Evolutionary conservation across 75 land plant genomes (phyloP).

Genomic region (Selaginella moellendorffii): DNA sequence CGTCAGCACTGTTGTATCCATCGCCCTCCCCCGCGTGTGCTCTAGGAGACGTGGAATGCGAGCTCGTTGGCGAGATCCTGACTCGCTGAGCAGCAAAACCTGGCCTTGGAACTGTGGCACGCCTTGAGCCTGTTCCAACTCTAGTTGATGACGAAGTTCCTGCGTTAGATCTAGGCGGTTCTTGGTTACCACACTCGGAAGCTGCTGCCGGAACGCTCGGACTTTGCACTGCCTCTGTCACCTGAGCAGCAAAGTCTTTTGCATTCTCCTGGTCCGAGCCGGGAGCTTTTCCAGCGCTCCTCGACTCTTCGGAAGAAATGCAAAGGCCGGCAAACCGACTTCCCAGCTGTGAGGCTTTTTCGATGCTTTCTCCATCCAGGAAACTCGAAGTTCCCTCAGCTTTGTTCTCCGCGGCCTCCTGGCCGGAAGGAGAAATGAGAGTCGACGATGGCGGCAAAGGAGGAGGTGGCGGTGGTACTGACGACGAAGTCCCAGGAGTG

Average conservation of each 20-base stretch:
- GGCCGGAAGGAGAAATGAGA: background rate
- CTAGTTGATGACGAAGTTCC: background rate
- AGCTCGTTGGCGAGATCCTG: background rate
- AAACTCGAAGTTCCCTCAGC: background rate
- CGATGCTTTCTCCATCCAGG: background rate
- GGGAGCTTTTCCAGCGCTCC: background rate
- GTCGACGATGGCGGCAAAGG: background rate
- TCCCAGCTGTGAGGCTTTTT: background rate
- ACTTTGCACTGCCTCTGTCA: background rate
- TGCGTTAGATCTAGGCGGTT: background rate
- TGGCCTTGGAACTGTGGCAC: background rate
- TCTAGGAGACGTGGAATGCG: background rate
- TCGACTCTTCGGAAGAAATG: background rate
- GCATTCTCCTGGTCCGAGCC: background rate
- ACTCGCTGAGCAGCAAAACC: background rate
- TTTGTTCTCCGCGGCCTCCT: background rate
- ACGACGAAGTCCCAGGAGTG: background rate
- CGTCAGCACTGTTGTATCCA: constrained; percentile 11
- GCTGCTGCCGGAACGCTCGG: background rate
- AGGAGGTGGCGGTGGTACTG: constrained; percentile 3
- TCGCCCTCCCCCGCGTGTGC: background rate
- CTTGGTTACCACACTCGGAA: background rate
- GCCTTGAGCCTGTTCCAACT: background rate
- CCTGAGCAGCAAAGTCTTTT: too few relatives aligned
- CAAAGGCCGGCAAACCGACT: background rate